Evolutionary conservation across 2,329 filamentous ascomycete genomes (phyloP).

Genomic region (Hypoxylon sp.): DNA sequence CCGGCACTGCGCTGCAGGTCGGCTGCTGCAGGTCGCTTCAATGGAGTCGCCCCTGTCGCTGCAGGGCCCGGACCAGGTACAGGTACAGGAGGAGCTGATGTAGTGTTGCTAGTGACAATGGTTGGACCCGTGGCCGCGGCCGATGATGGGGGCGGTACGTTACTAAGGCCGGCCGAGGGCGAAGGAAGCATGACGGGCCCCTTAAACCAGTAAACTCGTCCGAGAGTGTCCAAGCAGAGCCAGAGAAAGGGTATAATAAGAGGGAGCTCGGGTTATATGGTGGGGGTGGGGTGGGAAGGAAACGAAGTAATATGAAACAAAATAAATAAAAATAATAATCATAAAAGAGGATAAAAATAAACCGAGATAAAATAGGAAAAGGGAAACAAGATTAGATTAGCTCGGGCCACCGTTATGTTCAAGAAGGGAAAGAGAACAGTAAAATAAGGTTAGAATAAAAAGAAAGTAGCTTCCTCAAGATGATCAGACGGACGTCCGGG

Average conservation of each 20-base stretch:
- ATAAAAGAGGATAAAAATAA: constrained; percentile 12
- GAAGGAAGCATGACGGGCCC: constrained; percentile 46
- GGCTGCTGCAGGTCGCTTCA: constrained; percentile 48
- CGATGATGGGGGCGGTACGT: constrained; percentile 41
- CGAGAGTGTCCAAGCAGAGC: constrained; percentile 27
- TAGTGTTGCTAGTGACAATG: constrained; percentile 34
- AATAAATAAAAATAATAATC: constrained; percentile 11
- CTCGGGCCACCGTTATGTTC: constrained; percentile 24
- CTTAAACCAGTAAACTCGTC: constrained; percentile 36
- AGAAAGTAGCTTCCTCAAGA: constrained; percentile 13
- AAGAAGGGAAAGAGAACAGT: constrained; percentile 27
- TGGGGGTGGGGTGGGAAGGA: constrained; percentile 16
- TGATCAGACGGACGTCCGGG: constrained; percentile 40
- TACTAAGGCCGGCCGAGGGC: constrained; percentile 44
- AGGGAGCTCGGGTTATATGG: constrained; percentile 25
- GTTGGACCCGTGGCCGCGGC: constrained; percentile 39
- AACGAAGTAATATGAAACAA: constrained; percentile 6
- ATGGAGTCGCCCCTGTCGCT: constrained; percentile 36
- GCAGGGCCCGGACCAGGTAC: constrained; percentile 42
- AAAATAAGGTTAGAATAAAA: constrained; percentile 10
- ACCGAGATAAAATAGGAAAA: constrained; percentile 8
- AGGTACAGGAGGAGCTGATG: constrained; percentile 35
- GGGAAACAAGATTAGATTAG: constrained; percentile 14
- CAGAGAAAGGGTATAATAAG: constrained; percentile 12
- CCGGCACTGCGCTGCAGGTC: constrained; percentile 48